Evolutionary conservation across 2,329 filamentous ascomycete species (phyloP).

Genomic region (Chaetomium olivaceum): DNA sequence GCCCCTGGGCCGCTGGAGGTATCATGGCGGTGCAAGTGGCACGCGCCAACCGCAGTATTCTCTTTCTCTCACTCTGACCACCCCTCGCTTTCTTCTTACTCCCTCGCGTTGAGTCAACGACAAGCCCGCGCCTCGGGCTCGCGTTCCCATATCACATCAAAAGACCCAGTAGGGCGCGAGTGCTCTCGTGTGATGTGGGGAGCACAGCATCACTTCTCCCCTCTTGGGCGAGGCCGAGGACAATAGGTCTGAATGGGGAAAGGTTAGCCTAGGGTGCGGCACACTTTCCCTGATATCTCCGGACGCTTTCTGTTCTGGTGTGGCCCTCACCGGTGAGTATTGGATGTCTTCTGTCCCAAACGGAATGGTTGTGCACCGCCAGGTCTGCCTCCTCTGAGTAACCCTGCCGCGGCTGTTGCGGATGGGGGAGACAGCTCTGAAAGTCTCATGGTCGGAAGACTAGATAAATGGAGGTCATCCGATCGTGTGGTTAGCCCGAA

Average conservation of each 20-base stretch:
- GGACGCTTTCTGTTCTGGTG: conserved; percentile 1
- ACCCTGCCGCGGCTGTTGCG: conserved; percentile 6
- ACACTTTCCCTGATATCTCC: conserved; percentile 14
- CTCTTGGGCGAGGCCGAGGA: conserved; percentile 13
- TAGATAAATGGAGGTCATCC: conserved; percentile 22
- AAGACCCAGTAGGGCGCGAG: conserved; percentile 5
- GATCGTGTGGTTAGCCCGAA: background rate
- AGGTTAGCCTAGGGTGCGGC: conserved; percentile 19
- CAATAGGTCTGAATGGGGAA: conserved; percentile 22
- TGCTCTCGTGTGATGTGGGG: conserved; percentile 12
- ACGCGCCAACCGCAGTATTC: conserved; percentile 2
- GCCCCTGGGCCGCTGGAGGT: background rate
- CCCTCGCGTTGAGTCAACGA: conserved; percentile 9
- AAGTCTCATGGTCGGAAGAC: background rate
- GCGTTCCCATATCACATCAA: conserved; percentile 4
- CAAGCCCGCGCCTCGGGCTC: conserved; percentile 17
- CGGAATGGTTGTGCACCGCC: conserved; percentile 16
- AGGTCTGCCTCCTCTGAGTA: conserved; percentile 12
- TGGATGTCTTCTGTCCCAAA: conserved; percentile 9
- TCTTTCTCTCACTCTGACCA: background rate
- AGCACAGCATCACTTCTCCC: conserved; percentile 10
- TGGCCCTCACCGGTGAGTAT: conserved; percentile 9
- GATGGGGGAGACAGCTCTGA: background rate
- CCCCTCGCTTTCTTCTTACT: conserved; percentile 5
- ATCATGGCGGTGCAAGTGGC: conserved; percentile 16